Percentiles rank a stretch among this genome's conserved stretches.
Evolutionary conservation across 1,139 yeast species (phyloP).

Genomic region (Petasospora fabianii): DNA sequence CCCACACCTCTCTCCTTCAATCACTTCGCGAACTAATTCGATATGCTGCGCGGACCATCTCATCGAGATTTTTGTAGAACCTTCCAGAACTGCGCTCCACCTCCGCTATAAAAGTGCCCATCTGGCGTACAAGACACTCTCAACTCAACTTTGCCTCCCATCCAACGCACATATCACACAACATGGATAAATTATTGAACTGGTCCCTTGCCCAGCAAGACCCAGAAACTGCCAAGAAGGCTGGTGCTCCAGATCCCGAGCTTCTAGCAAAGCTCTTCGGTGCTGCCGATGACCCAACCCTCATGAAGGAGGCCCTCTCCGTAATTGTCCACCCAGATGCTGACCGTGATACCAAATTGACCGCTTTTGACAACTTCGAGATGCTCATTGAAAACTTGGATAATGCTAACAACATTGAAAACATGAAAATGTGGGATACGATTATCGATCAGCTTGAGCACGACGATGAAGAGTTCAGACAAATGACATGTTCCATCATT

Average conservation of each 20-base stretch:
- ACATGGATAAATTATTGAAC: conserved; percentile 83
- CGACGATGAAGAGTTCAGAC: conserved; percentile 44
- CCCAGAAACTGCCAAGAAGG: conserved; percentile 54
- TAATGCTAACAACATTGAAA: conserved; percentile 90
- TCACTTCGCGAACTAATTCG: conserved; percentile 4
- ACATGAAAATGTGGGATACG: conserved; percentile 75
- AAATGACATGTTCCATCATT: conserved; percentile 65
- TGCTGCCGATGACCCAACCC: conserved; percentile 77
- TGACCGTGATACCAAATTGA: conserved; percentile 55
- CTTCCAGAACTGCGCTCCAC: too few species aligned
- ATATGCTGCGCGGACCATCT: conserved; percentile 7
- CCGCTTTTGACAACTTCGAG: conserved; percentile 88
- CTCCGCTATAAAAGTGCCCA: too few species aligned
- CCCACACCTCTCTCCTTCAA: too few species aligned
- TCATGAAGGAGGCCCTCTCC: conserved; percentile 72
- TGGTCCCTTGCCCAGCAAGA: conserved; percentile 89
- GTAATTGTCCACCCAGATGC: conserved; percentile 55
- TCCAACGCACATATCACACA: neutral
- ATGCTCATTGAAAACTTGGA: conserved; percentile 92
- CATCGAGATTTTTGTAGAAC: conserved; percentile 8
- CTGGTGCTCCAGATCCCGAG: conserved; percentile 74
- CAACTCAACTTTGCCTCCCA: too few species aligned
- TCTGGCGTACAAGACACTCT: too few species aligned
- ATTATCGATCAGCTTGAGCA: conserved; percentile 49
- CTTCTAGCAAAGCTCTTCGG: conserved; percentile 68